Evolutionary conservation across 208 protist genomes (phyloP), one percentile per base, ranked within the genome.

Genomic region (Trypanosoma boissoni): DNA sequence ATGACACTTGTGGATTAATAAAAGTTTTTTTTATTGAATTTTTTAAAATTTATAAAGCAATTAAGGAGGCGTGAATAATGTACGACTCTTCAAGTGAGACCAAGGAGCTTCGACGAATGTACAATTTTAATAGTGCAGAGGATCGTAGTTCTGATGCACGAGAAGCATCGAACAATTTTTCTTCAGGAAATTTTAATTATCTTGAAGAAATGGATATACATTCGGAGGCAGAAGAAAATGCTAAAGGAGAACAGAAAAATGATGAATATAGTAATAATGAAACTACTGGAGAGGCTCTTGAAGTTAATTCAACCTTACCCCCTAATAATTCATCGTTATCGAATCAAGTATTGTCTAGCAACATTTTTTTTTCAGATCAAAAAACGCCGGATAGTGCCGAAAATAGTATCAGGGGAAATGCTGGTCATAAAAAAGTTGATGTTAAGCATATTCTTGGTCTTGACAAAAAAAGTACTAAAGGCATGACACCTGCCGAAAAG

Each of bases 401-500:
- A 32, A 23, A 3, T 6, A 26, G 1, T 52, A 70, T 56, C 16
- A 68, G 46, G 39, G 29, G 73, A 55, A 68, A 52, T 28, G 27
- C 31, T 23, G 14, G 6, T 26, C 23, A 65, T 24, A 50, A 72
- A 56, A 0, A 46, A 14, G 8, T 21, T 16, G 39, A 80, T 21
- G 32, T 76, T 18, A 86, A 86, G 42, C 72, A 76, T 37, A 50
- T 76, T 28, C 41, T 82, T 4, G 80, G 71, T 0, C 24, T 42
- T 8, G 74, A 75, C 58, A 78, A 75, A 31, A 76, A 75, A 63
- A 80, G 58, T 55, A 76, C 69, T 4, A 78, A 70, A 27, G 66
- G 64, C 0, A 78, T 74, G 60, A 61, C 67, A 18, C 70, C 74
- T 6, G 64, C 76, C 3, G 71, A 80, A 42, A 80, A 83, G 36